phyloP scores from a whole-genome alignment of 2,329 filamentous ascomycete genomes.

The Ceratocystis diversiconidia region DNA sequence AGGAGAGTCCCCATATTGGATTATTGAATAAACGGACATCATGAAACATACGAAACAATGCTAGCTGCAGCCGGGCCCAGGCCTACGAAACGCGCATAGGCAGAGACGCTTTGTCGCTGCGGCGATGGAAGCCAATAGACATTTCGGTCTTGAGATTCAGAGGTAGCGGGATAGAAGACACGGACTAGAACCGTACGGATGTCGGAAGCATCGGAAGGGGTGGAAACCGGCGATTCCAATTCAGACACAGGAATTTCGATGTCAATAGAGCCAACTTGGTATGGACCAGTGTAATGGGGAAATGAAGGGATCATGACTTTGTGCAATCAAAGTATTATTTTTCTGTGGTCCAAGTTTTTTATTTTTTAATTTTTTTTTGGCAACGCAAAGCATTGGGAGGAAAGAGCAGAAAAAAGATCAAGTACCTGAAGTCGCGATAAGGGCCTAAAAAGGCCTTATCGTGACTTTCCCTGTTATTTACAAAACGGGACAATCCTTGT shows the following conservation, averaged over 20 bases:
- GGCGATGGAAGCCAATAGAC: constrained; percentile 68
- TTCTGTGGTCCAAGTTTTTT: background rate
- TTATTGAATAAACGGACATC: background rate
- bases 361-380: background rate
- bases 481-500: background rate
- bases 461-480: background rate
- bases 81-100: constrained; percentile 65
- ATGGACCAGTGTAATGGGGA: constrained; percentile 60
- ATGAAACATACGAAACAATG: constrained; percentile 41
- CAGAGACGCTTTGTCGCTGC: constrained; percentile 57
- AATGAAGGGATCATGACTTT: constrained; percentile 44
- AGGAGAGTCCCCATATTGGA: too few species aligned
- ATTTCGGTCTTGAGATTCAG: constrained; percentile 37
- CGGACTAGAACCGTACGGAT: constrained; percentile 67
- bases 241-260: constrained; percentile 60
- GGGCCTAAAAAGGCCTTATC: constrained; percentile 3
- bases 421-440: background rate
- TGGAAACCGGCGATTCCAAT: constrained; percentile 38
- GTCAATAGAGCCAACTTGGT: constrained; percentile 66
- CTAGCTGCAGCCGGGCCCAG: constrained; percentile 43
- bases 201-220: constrained; percentile 38
- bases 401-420: background rate
- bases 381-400: too few species aligned
- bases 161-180: constrained; percentile 61
- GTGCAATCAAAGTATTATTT: background rate